Evolutionary conservation across 2,329 filamentous ascomycete species (phyloP).

Genomic region (Fusarium oligoseptatum): DNA sequence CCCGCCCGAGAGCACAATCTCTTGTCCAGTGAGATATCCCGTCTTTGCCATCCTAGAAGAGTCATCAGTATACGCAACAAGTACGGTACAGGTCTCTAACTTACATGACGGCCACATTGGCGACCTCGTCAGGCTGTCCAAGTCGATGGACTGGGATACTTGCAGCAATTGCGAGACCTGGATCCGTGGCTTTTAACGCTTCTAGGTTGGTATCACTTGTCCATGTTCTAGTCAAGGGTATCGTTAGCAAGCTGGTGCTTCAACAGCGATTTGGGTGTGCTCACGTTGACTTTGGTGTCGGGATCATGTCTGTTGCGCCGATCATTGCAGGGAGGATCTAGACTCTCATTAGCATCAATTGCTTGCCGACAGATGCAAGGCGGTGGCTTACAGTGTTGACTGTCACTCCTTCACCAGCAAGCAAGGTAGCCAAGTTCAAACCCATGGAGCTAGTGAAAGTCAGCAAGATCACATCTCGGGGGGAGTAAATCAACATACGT

Average conservation of each 20-base stretch:
- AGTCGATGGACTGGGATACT: constrained; percentile 52
- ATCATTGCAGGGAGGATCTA: constrained; percentile 53
- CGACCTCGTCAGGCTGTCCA: constrained; percentile 52
- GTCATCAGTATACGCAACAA: not conserved
- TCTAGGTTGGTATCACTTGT: constrained; percentile 49
- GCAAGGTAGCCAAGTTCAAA: constrained; percentile 48
- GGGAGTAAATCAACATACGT: constrained; percentile 9
- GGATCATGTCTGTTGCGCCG: constrained; percentile 53
- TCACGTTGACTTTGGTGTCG: constrained; percentile 49
- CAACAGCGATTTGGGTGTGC: not conserved
- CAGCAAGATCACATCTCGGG: not conserved
- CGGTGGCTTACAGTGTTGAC: constrained; percentile 49
- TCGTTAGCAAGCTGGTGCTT: not conserved
- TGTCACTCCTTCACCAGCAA: constrained; percentile 51
- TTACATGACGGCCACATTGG: constrained; percentile 53
- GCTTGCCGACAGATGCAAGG: not conserved
- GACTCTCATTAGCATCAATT: not conserved
- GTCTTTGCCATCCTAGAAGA: constrained; percentile 30
- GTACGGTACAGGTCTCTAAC: not conserved
- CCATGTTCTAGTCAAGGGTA: constrained; percentile 45
- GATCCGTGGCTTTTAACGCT: constrained; percentile 46
- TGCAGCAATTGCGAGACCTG: constrained; percentile 52
- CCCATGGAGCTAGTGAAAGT: constrained; percentile 49
- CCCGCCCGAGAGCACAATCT: constrained; percentile 26
- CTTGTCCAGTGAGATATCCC: constrained; percentile 29